Evolutionary conservation across 2,329 filamentous ascomycete genomes (phyloP).

Genomic region (Dactylellina cionopaga): DNA sequence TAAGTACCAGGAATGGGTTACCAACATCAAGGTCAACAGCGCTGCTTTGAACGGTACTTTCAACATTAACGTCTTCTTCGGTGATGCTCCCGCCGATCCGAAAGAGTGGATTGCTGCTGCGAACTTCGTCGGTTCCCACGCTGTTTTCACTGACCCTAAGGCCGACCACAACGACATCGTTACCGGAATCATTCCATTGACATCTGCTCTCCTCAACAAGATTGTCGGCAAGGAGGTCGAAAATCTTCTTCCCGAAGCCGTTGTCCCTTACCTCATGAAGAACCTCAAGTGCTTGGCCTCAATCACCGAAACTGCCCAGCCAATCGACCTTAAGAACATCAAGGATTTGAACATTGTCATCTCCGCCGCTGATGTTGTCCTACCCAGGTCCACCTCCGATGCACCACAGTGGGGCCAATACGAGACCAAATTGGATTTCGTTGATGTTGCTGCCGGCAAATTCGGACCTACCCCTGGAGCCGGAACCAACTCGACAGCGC

Average conservation of each 20-base stretch:
- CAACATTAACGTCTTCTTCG: conserved; percentile 60
- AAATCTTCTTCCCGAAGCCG: conserved; percentile 57
- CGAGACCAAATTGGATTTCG: conserved; percentile 11
- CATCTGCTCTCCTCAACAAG: conserved; percentile 59
- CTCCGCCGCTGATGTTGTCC: conserved; percentile 57
- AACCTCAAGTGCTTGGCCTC: conserved; percentile 58
- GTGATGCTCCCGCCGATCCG: conserved; percentile 57
- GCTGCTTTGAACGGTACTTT: conserved; percentile 59
- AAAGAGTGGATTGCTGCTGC: conserved; percentile 59
- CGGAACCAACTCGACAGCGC: too few relatives aligned
- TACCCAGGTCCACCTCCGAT: conserved; percentile 6
- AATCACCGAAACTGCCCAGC: conserved; percentile 15
- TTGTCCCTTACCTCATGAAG: conserved; percentile 57
- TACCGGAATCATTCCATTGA: conserved; percentile 62
- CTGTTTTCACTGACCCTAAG: conserved; percentile 58
- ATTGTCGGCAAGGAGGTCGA: conserved; percentile 57
- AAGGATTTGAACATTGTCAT: conserved; percentile 57
- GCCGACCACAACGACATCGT: conserved; percentile 56
- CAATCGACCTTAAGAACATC: conserved; percentile 54
- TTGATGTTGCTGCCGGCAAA: conserved; percentile 22
- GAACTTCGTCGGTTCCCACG: conserved; percentile 62
- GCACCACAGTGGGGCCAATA: conserved; percentile 21
- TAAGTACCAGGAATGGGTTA: conserved; percentile 59
- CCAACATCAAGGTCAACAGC: conserved; percentile 59
- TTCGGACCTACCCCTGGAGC: background rate